phyloP scores from a whole-genome alignment of 2,329 filamentous ascomycete genomes.

The Aspergillus unguis region DNA sequence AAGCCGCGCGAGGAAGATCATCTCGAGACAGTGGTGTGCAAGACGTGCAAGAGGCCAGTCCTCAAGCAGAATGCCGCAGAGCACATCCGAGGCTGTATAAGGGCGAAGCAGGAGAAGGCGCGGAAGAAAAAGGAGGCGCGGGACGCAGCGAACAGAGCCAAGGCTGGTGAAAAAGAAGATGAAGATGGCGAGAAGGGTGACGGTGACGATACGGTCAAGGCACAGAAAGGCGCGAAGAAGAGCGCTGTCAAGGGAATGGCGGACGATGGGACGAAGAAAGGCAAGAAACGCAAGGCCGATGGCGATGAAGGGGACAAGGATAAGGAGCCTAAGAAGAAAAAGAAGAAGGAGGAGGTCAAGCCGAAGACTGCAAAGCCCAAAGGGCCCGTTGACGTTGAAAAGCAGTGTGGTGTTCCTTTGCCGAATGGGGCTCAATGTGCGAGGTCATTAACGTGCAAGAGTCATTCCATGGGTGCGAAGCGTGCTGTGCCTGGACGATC shows the following conservation, averaged over 20 bases:
- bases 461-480: slow-evolving; percentile 92
- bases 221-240: slow-evolving; percentile 65
- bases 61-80: slow-evolving; percentile 69
- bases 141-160: slow-evolving; percentile 65
- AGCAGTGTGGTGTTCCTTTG: slow-evolving; percentile 84
- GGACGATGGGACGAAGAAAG: slow-evolving; percentile 58
- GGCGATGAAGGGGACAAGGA: slow-evolving; percentile 63
- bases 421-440: slow-evolving; percentile 85
- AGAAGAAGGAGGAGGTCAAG: slow-evolving; percentile 92
- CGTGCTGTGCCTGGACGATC: slow-evolving; percentile 81
- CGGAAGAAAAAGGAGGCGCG: slow-evolving; percentile 72
- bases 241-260: slow-evolving; percentile 51
- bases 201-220: slow-evolving; percentile 46
- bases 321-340: slow-evolving; percentile 82
- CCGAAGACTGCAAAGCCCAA: slow-evolving; percentile 80
- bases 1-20: slow-evolving; percentile 78
- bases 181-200: slow-evolving; percentile 34
- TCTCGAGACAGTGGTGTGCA: slow-evolving; percentile 79
- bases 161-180: slow-evolving; percentile 43
- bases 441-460: slow-evolving; percentile 87
- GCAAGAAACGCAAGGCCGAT: slow-evolving; percentile 76
- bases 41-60: slow-evolving; percentile 89
- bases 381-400: slow-evolving; percentile 89
- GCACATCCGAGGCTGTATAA: slow-evolving; percentile 80
- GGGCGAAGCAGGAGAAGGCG: slow-evolving; percentile 78